Evolutionary conservation across 345 rosid genomes (phyloP).

Genomic region (Acer saccharum): DNA sequence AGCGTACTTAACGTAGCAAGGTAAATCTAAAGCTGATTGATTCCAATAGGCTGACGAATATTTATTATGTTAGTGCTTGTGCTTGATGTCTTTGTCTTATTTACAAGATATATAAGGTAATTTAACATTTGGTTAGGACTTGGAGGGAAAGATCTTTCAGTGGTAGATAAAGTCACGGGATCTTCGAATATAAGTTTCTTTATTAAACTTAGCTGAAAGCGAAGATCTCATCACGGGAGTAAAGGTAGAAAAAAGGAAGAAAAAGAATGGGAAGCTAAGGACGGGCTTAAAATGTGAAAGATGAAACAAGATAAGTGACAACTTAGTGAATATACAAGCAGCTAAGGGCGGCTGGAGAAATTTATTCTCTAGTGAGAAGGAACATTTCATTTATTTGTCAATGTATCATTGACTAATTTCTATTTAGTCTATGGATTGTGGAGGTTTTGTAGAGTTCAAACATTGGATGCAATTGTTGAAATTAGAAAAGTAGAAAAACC

Average conservation of each 20-base stretch:
- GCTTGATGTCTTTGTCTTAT: background rate
- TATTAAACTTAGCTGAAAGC: background rate
- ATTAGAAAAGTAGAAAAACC: background rate
- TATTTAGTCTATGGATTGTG: background rate
- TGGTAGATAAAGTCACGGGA: background rate
- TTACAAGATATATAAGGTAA: background rate
- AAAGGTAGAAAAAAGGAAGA: background rate
- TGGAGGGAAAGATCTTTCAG: background rate
- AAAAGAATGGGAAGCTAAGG: background rate
- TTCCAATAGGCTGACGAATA: background rate
- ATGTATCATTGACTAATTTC: background rate
- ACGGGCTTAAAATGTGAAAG: background rate
- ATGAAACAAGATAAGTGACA: background rate
- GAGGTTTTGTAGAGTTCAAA: background rate
- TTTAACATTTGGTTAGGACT: background rate
- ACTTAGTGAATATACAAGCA: background rate
- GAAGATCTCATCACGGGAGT: background rate
- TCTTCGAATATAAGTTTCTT: background rate
- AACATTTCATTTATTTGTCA: background rate
- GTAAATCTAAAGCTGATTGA: constrained; percentile 34
- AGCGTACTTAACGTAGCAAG: constrained; percentile 94
- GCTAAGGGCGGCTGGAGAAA: too few species aligned
- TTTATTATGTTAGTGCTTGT: background rate
- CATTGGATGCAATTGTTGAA: background rate
- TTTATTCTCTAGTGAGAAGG: too few species aligned